Evolutionary conservation across 1,284 basidiomycete genomes (phyloP).

Genomic region (Ceraceosorus guamensis): DNA sequence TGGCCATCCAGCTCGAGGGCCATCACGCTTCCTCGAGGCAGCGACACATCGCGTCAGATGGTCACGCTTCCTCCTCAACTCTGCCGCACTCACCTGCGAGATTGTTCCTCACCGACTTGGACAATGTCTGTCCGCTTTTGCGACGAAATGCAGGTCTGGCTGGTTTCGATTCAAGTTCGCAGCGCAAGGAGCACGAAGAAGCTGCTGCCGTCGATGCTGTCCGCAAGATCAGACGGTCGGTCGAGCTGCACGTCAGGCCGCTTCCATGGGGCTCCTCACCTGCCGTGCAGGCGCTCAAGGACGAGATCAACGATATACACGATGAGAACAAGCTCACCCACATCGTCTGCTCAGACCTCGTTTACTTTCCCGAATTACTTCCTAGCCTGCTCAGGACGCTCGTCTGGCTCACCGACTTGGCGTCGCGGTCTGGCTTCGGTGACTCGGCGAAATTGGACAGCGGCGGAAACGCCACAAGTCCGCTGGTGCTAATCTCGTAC

Average conservation of each 20-base stretch:
- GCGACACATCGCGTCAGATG: neutral
- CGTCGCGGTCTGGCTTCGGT: neutral
- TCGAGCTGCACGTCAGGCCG: conserved; percentile 14
- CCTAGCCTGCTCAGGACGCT: conserved; percentile 39
- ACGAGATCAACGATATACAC: neutral
- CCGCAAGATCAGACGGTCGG: neutral
- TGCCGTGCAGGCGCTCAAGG: conserved; percentile 9
- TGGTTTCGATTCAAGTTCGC: neutral
- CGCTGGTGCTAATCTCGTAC: conserved; percentile 51
- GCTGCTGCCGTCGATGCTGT: no score
- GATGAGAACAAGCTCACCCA: conserved; percentile 15
- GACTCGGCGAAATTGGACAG: neutral
- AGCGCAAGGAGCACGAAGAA: no score
- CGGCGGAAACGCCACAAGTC: neutral
- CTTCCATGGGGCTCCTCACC: conserved; percentile 33
- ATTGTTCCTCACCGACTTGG: conserved; percentile 40
- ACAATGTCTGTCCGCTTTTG: conserved; percentile 40
- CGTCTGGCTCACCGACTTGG: conserved; percentile 23
- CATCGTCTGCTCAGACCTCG: conserved; percentile 43
- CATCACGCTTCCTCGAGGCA: neutral
- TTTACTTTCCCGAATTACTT: conserved; percentile 46
- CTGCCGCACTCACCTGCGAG: neutral
- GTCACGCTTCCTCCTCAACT: neutral
- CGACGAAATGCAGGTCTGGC: conserved; percentile 28
- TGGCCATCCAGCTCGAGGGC: conserved; percentile 21